Evolutionary conservation across 345 rosid species (phyloP).

Genomic region (Eucalyptus paniculata): DNA sequence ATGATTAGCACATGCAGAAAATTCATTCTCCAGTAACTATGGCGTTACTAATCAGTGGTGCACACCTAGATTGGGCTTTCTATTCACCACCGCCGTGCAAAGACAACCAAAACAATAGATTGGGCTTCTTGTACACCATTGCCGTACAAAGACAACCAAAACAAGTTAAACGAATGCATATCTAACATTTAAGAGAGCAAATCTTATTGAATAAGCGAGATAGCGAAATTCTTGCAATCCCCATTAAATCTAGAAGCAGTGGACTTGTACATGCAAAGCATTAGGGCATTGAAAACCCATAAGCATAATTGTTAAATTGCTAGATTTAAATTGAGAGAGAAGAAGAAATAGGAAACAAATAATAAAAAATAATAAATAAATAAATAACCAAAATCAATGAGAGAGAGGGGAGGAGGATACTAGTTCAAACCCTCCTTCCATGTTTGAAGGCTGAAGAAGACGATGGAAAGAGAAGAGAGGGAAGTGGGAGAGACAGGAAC

Average conservation of each 20-base stretch:
- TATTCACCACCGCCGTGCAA: fast-evolving
- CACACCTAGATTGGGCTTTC: not conserved
- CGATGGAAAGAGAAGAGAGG: not conserved
- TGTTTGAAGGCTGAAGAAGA: not conserved
- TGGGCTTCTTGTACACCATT: no score
- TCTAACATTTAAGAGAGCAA: not conserved
- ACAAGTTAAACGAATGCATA: not conserved
- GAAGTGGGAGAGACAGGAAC: not conserved
- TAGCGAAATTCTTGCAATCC: not conserved
- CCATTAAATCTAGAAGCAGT: not conserved
- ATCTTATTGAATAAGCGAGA: not conserved
- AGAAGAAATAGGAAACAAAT: not conserved
- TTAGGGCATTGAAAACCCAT: not conserved
- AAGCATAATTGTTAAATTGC: not conserved
- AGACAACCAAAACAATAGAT: not conserved
- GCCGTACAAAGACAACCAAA: not conserved
- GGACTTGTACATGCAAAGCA: not conserved
- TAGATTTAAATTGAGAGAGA: not conserved
- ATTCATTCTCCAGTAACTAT: not conserved
- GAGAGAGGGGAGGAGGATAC: not conserved
- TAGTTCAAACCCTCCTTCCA: not conserved
- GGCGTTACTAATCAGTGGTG: not conserved
- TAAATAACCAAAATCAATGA: not conserved
- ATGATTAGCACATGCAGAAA: not conserved
- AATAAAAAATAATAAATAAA: no score